Evolutionary conservation across 1,284 basidiomycete genomes (phyloP).

Genomic region (Cryptococcus sp.): DNA sequence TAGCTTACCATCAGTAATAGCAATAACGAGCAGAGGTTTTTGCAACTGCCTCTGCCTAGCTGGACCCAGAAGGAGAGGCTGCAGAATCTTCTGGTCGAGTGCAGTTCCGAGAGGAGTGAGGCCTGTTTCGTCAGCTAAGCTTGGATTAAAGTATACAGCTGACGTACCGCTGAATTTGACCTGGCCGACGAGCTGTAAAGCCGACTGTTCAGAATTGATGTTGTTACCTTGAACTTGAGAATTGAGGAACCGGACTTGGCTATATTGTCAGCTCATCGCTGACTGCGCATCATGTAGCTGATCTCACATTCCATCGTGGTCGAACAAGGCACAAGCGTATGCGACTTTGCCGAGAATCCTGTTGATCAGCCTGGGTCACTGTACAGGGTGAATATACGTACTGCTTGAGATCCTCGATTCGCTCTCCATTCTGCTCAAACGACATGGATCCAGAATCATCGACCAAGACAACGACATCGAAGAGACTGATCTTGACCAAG

Average conservation of each 20-base stretch:
- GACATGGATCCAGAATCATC: constrained; percentile 49
- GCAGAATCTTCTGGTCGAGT: constrained; percentile 49
- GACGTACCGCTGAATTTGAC: constrained; percentile 48
- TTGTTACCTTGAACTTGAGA: constrained; percentile 48
- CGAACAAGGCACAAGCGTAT: constrained; percentile 48
- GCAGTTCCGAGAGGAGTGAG: constrained; percentile 49
- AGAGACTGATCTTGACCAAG: constrained; percentile 48
- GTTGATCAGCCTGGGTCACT: not conserved
- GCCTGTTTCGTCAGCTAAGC: constrained; percentile 12
- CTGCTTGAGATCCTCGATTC: constrained; percentile 33
- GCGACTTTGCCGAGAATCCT: constrained; percentile 47
- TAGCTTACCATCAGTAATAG: constrained; percentile 45
- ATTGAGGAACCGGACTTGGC: constrained; percentile 51
- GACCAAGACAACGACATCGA: constrained; percentile 46
- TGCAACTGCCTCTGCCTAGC: constrained; percentile 44
- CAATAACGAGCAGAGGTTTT: constrained; percentile 50
- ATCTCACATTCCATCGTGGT: constrained; percentile 49
- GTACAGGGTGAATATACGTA: constrained; percentile 4
- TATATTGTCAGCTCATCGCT: constrained; percentile 2
- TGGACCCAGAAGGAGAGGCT: constrained; percentile 49
- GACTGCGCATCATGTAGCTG: no score
- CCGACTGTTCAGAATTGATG: constrained; percentile 47
- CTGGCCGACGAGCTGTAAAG: constrained; percentile 43
- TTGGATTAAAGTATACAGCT: not conserved
- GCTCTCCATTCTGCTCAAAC: constrained; percentile 40